Evolutionary conservation across 345 rosid species (phyloP).

Genomic region (Capsella bursapastoris): DNA sequence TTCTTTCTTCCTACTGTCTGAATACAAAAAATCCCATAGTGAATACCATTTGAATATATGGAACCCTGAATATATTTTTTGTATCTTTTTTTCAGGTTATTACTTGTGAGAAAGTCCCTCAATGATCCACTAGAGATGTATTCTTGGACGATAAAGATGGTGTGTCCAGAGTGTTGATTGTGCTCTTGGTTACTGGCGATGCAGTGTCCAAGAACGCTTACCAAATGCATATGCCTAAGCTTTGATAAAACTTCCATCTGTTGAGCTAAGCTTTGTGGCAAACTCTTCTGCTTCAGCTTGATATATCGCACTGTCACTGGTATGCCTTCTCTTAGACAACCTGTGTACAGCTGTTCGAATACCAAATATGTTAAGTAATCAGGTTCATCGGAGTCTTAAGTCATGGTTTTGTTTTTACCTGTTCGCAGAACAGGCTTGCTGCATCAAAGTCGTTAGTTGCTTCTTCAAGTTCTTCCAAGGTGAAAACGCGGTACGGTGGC

Average conservation of each 20-base stretch:
- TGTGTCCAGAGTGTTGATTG: constrained; percentile 53
- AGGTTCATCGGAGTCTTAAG: neutral
- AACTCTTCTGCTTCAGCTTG: constrained; percentile 71
- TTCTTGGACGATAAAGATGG: constrained; percentile 72
- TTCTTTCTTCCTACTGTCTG: constrained; percentile 85
- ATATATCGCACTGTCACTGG: constrained; percentile 66
- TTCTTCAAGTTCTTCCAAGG: constrained; percentile 82
- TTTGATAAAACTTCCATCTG: constrained; percentile 81
- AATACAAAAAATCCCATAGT: constrained; percentile 5
- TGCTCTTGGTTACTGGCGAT: constrained; percentile 74
- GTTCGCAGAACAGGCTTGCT: constrained; percentile 62
- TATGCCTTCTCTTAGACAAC: constrained; percentile 67
- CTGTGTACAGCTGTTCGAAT: constrained; percentile 67
- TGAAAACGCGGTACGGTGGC: constrained; percentile 68
- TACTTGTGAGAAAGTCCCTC: constrained; percentile 69
- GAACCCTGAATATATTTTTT: neutral
- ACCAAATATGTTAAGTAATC: constrained; percentile 17
- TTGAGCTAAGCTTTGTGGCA: constrained; percentile 65
- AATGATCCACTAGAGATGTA: constrained; percentile 75
- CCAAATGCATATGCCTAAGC: constrained; percentile 85
- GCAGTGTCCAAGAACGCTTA: constrained; percentile 87
- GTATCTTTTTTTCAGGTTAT: constrained; percentile 30
- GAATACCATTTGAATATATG: constrained; percentile 11
- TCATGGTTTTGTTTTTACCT: constrained; percentile 35
- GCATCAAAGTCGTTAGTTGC: constrained; percentile 83